Base-by-base conservation (phyloP, 768 basidiomycete species). In the Cytidiella melzeri region DNA sequence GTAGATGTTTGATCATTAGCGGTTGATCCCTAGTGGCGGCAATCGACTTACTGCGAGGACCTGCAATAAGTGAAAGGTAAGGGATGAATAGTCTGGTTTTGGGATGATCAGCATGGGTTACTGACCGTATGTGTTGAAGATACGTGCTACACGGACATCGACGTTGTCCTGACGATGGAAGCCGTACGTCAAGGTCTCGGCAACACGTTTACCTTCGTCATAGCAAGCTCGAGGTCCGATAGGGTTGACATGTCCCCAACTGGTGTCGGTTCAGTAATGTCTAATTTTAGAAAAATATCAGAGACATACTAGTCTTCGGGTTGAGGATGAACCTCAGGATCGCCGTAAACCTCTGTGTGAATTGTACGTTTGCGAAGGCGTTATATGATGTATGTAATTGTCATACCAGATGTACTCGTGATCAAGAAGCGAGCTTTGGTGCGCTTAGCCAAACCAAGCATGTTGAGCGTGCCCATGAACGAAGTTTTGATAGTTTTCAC, bases 171-270 rank as follows among this genome's bases (percentile, higher is more conserved):
- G 96, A 51, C 88, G 77, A 56, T 90, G 87, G 75, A 87, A 98
- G 36, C 94, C 94, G 62, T 98, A 99, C 5, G 95, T 94, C 56
- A 99, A 69, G 15, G 95, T 96, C 71, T 99, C 96, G 36, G 96
- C 95, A 34, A 98, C 95, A 59, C 96, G 92, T 73, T 99, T 99
- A 43, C 96, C 96, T 70, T 99, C 96, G 63, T 99, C 96, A 64
- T 99, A 99, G 69, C 96, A 99, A n/a, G 95, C 94, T 54, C 96
- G 89, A 52, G 91, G 90, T 20, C 96, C 96, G 59, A 94, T 96
- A 38, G 93, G 93, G 74, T 99, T 99, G 63, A 99, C 96, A 68
- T 98, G 85, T 41, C 93, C 94, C 93, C 93, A 96, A 68, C 91
- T 92, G 49, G 47, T 50, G 55, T 15, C 7, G n/a, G 27, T 27